phyloP scores from a whole-genome alignment of 257 asterid species.

The Penstemon newberryi region DNA sequence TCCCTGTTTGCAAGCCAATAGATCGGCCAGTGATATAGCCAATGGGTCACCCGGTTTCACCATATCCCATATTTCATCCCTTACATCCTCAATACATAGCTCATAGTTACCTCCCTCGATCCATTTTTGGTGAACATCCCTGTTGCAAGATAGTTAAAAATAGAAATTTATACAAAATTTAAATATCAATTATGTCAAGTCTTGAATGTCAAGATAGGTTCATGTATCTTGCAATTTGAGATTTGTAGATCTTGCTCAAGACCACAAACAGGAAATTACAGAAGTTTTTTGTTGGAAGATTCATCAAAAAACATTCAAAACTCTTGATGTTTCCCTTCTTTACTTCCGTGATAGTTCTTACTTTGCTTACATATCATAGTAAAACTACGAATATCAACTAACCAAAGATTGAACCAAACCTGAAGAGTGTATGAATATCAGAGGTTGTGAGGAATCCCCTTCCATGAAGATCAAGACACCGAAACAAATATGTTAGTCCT shows the following conservation, averaged over 20 bases:
- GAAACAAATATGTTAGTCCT: slow-evolving; percentile 86
- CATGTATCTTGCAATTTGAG: slow-evolving; percentile 63
- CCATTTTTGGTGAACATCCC: slow-evolving; percentile 99
- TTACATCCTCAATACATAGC: slow-evolving; percentile 93
- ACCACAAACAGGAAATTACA: slow-evolving; percentile 74
- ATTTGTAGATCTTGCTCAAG: slow-evolving; percentile 52
- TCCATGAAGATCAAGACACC: slow-evolving; percentile 91
- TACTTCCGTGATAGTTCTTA: slow-evolving; percentile 42
- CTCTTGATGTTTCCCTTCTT: slow-evolving; percentile 51
- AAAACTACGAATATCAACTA: background rate
- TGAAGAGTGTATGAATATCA: slow-evolving; percentile 90
- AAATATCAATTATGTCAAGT: background rate
- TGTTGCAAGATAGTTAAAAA: slow-evolving; percentile 41
- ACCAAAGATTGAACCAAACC: slow-evolving; percentile 41
- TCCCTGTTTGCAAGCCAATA: slow-evolving; percentile 87
- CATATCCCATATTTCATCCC: slow-evolving; percentile 99
- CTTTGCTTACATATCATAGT: slow-evolving; percentile 5
- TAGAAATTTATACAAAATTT: background rate
- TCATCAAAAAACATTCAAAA: slow-evolving; percentile 52
- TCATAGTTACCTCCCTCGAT: slow-evolving; percentile 97
- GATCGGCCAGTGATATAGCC: slow-evolving; percentile 72
- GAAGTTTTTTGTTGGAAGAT: slow-evolving; percentile 56
- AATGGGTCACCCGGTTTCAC: slow-evolving; percentile 87
- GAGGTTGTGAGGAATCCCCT: slow-evolving; percentile 94
- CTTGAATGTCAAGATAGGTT: background rate